These are phyloP conservation scores for Phytophthora cactorum DNA, from an alignment of 352 stramenopile genomes.

Conservation along the genomic window DNA sequence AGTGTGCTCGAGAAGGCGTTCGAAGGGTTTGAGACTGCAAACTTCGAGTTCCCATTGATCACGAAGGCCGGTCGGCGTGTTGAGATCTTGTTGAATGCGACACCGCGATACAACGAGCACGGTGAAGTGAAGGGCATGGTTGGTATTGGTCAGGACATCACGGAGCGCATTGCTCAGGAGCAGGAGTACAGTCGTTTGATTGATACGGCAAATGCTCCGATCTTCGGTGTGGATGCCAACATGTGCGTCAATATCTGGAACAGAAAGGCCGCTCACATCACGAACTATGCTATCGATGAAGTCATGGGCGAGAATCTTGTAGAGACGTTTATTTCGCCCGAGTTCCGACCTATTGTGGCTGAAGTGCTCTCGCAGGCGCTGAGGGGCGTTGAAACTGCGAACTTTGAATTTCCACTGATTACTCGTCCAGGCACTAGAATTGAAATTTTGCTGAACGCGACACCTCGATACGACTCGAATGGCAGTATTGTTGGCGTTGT, in stretches of 20 bases:
- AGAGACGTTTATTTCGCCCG: slow-evolving; percentile 87
- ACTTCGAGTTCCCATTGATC: slow-evolving; percentile 66
- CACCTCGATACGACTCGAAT: slow-evolving; percentile 48
- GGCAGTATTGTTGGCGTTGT: slow-evolving; percentile 77
- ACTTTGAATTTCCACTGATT: slow-evolving; percentile 92
- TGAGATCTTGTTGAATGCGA: slow-evolving; percentile 76
- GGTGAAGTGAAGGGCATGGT: slow-evolving; percentile 79
- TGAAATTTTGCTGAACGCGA: slow-evolving; percentile 51
- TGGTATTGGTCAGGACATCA: slow-evolving; percentile 80
- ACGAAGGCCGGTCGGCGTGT: slow-evolving; percentile 59
- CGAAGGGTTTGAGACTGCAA: slow-evolving; percentile 50
- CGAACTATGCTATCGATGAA: slow-evolving; percentile 75
- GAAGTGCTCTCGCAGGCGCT: slow-evolving; percentile 79
- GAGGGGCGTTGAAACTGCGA: slow-evolving; percentile 77
- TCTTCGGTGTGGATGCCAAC: slow-evolving; percentile 61
- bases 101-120: slow-evolving; percentile 71
- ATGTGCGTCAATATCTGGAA: slow-evolving; percentile 72
- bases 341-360: slow-evolving; percentile 76
- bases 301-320: slow-evolving; percentile 80
- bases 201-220: slow-evolving; percentile 58
- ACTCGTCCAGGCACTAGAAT: slow-evolving; percentile 69
- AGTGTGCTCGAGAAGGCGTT: slow-evolving; percentile 58
- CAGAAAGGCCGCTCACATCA: slow-evolving; percentile 73
- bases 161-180: slow-evolving; percentile 58
- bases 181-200: slow-evolving; percentile 65